Conservation (phyloP, 1,139 yeast species). For the Insectozyma bohioensis region DNA sequence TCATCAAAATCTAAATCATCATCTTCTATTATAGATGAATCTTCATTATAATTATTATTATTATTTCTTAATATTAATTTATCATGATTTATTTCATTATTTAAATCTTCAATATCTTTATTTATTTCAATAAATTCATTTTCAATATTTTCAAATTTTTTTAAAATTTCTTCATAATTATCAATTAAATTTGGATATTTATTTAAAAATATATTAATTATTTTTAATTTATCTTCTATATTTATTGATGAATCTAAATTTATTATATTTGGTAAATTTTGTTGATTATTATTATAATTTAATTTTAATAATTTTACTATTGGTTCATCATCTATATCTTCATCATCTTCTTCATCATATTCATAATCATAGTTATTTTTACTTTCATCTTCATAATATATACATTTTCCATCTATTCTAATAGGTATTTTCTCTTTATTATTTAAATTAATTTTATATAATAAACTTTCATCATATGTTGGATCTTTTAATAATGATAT, state of each 20-base stretch:
- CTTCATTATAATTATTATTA: too few species aligned
- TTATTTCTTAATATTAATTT: too few species aligned
- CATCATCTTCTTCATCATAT: too few species aligned
- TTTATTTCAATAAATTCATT: slow-evolving; percentile 21
- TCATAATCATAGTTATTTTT: too few species aligned
- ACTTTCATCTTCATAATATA: too few species aligned
- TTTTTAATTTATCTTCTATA: slow-evolving; percentile 21
- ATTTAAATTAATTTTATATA: slow-evolving; percentile 37
- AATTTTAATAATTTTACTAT: slow-evolving; percentile 23
- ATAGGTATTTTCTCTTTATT: slow-evolving; percentile 3
- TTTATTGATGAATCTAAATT: slow-evolving; percentile 9
- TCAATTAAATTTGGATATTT: slow-evolving; percentile 32
- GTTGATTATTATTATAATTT: not conserved
- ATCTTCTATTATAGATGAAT: too few species aligned
- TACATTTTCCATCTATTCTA: slow-evolving; percentile 38
- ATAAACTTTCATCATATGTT: slow-evolving; percentile 49
- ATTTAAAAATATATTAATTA: slow-evolving; percentile 21
- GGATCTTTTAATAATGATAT: slow-evolving; percentile 64
- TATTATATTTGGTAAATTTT: slow-evolving; percentile 2
- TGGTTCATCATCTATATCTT: slow-evolving; percentile 19
- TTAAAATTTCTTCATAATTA: slow-evolving; percentile 22
- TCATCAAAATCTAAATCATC: slow-evolving; percentile 37
- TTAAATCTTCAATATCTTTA: slow-evolving; percentile 29
- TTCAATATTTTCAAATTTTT: slow-evolving; percentile 21
- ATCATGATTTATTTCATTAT: slow-evolving; percentile 25